phyloP scores from a whole-genome alignment of 2,329 filamentous ascomycete genomes.

The Dactylellina parvicollis region DNA sequence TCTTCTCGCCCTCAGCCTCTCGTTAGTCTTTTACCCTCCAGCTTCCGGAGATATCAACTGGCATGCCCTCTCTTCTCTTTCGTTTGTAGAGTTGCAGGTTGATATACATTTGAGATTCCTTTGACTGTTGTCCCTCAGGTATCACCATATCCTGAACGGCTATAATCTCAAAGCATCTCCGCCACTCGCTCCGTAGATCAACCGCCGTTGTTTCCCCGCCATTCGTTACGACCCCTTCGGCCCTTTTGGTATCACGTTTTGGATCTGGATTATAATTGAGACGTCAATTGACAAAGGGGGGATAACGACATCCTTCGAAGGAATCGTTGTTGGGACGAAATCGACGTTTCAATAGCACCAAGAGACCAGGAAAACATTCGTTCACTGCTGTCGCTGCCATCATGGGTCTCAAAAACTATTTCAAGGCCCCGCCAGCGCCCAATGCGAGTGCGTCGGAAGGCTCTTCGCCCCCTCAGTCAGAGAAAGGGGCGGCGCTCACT shows the following conservation, averaged over 20 bases:
- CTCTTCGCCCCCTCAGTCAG: conserved; percentile 40
- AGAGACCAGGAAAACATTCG: conserved; percentile 51
- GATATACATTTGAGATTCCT: conserved; percentile 56
- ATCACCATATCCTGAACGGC: conserved; percentile 16
- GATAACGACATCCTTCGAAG: conserved; percentile 54
- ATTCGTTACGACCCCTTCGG: conserved; percentile 56
- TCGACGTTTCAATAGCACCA: conserved; percentile 15
- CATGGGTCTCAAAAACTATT: conserved; percentile 72
- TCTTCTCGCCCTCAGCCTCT: conserved; percentile 45
- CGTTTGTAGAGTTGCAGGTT: conserved; percentile 54
- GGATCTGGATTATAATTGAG: conserved; percentile 13
- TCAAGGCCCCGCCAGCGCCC: conserved; percentile 66
- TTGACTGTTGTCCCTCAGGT: conserved; percentile 37
- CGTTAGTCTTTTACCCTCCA: conserved; percentile 49
- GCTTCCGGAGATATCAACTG: conserved; percentile 52
- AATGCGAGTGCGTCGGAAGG: conserved; percentile 63
- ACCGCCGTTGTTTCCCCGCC: conserved; percentile 53
- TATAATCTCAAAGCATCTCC: conserved; percentile 39
- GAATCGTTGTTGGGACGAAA: conserved; percentile 20
- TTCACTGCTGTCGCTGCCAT: background rate
- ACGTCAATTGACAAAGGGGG: conserved; percentile 34
- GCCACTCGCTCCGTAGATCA: conserved; percentile 46
- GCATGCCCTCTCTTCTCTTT: conserved; percentile 52
- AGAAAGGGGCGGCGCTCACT: conserved; percentile 37
- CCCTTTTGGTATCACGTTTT: conserved; percentile 16